phyloP scores from a whole-genome alignment of 1,139 yeast genomes.

The Scheffersomyces titani region DNA sequence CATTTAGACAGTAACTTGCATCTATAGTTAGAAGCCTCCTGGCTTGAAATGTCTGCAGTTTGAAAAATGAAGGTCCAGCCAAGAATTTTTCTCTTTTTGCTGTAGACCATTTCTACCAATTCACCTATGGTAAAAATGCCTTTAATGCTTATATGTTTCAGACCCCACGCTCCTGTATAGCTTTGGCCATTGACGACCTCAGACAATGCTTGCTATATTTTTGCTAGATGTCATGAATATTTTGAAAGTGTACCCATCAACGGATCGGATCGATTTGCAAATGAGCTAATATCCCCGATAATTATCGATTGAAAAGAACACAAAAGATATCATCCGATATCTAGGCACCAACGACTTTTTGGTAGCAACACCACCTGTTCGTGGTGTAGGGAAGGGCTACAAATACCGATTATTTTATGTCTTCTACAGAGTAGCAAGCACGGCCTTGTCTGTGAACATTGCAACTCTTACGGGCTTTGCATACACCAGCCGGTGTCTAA shows the following conservation, averaged over 20 bases:
- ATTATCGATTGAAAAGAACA: neutral
- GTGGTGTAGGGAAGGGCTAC: neutral
- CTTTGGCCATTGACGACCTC: neutral
- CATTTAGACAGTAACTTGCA: neutral
- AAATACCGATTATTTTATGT: neutral
- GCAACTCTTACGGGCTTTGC: neutral
- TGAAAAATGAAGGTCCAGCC: too few relatives aligned
- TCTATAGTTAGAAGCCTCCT: neutral
- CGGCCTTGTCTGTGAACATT: neutral
- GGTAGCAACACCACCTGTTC: neutral
- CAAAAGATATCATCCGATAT: neutral
- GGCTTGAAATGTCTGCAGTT: neutral
- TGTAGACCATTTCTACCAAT: neutral
- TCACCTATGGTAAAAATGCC: neutral
- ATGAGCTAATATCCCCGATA: neutral
- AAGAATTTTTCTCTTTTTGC: too few relatives aligned
- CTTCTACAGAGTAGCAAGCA: neutral
- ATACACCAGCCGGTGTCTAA: neutral
- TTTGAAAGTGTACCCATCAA: too few relatives aligned
- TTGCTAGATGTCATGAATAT: neutral
- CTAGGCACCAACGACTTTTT: neutral
- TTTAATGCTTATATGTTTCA: neutral
- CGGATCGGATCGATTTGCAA: too few relatives aligned
- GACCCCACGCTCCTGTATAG: neutral
- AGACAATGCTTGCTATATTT: neutral